Percentiles rank a stretch among this genome's conserved stretches.
Conservation (phyloP, 192 early-diverging fungal genomes). For the Cladochytrium replicatum region DNA sequence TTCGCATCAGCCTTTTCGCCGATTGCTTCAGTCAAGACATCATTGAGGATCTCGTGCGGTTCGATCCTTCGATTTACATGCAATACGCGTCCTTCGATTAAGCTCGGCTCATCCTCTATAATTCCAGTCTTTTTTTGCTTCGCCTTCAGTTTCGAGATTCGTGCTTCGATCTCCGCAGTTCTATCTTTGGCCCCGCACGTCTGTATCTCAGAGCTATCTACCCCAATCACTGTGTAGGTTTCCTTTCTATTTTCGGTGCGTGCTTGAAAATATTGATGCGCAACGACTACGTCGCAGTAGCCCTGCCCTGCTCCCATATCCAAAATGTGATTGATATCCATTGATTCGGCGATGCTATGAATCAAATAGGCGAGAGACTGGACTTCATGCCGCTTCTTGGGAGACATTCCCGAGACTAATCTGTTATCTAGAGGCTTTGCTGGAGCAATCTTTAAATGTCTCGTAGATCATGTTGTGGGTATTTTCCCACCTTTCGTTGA, state of each 20-base stretch:
- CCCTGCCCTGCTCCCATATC: constrained; percentile 75
- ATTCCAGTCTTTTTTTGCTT: constrained; percentile 3
- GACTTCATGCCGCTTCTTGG: constrained; percentile 67
- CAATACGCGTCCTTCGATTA: not conserved
- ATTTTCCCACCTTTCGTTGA: no score
- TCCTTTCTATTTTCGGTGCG: no score
- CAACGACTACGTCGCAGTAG: constrained; percentile 57
- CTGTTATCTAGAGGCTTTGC: no score
- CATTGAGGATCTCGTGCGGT: not conserved
- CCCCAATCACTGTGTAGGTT: constrained; percentile 51
- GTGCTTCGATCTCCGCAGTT: constrained; percentile 47
- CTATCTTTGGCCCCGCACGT: no score
- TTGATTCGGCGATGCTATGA: constrained; percentile 32
- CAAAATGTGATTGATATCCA: constrained; percentile 40
- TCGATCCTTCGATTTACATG: not conserved
- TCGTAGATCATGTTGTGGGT: no score
- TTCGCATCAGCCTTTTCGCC: constrained; percentile 7
- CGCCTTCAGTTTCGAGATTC: constrained; percentile 32
- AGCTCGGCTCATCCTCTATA: not conserved
- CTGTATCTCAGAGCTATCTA: constrained; percentile 59
- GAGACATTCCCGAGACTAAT: constrained; percentile 70
- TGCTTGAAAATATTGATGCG: constrained; percentile 55
- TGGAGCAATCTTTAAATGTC: no score
- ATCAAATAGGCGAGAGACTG: constrained; percentile 49
- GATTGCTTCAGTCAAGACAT: constrained; percentile 6